phyloP scores from a whole-genome alignment of 352 stramenopile genomes.

The Phytophthora capsici region DNA sequence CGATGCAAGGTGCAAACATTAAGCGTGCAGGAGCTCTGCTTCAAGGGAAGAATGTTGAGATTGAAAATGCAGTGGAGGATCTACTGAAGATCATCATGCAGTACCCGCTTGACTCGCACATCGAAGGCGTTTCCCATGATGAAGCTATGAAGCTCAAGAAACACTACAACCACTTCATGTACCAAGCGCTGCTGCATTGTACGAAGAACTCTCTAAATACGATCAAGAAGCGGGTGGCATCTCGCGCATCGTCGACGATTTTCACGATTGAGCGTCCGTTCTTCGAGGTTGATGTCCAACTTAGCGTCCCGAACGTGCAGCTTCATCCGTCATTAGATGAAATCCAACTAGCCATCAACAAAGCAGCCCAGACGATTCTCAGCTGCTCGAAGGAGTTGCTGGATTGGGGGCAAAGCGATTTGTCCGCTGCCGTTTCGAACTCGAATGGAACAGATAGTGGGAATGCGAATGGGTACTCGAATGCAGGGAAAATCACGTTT shows the following conservation, averaged over 20 bases:
- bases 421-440: conserved; percentile 34
- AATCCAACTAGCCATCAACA: conserved; percentile 98
- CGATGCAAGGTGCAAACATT: conserved; percentile 97
- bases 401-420: conserved; percentile 93
- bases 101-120: conserved; percentile 96
- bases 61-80: conserved; percentile 98
- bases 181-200: conserved; percentile 96
- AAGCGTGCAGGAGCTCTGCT: conserved; percentile 90
- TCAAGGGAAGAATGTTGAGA: conserved; percentile 98
- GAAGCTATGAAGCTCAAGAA: conserved; percentile 97
- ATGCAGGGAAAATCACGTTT: conserved; percentile 88
- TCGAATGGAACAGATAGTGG: conserved; percentile 24
- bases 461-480: conserved; percentile 22
- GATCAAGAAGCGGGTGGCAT: conserved; percentile 98
- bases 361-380: conserved; percentile 96
- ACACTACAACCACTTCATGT: conserved; percentile 99
- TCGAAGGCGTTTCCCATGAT: conserved; percentile 93
- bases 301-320: conserved; percentile 93
- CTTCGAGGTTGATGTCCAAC: conserved; percentile 98
- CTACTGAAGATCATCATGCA: conserved; percentile 96
- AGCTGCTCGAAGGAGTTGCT: conserved; percentile 97
- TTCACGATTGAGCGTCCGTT: conserved; percentile 95
- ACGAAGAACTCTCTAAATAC: conserved; percentile 99
- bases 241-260: conserved; percentile 86
- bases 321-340: conserved; percentile 97